These are phyloP conservation scores for Sechiopsis laciniata DNA, from an alignment of 306 rosid species.

Conservation along the genomic window DNA sequence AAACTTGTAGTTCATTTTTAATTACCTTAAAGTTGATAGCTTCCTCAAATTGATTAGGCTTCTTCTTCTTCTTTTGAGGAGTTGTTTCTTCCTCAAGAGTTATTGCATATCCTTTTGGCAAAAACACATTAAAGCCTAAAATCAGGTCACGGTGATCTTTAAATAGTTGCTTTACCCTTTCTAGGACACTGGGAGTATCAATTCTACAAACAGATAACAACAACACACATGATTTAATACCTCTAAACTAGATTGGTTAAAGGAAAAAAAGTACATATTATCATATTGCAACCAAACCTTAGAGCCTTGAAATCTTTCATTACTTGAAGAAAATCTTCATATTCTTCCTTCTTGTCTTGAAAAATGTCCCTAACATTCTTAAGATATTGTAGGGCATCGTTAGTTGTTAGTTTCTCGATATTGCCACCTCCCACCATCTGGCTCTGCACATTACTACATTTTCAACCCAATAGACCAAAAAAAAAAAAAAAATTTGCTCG, in stretches of 20 bases:
- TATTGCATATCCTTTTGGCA: conserved; percentile 96
- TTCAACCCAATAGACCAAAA: conserved; percentile 12
- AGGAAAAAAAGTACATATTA: not conserved
- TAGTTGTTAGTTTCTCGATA: conserved; percentile 74
- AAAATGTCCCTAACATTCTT: conserved; percentile 91
- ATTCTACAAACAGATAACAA: conserved; percentile 50
- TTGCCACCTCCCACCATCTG: conserved; percentile 56
- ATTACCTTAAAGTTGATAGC: conserved; percentile 93
- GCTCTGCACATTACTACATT: conserved; percentile 72
- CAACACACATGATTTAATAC: conserved; percentile 18
- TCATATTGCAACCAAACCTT: conserved; percentile 40
- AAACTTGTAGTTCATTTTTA: not conserved
- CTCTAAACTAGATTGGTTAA: conserved; percentile 12
- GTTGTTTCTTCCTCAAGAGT: conserved; percentile 71
- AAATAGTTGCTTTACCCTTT: conserved; percentile 87
- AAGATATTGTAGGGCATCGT: conserved; percentile 82
- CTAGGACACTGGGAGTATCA: conserved; percentile 84
- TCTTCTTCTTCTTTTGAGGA: conserved; percentile 68
- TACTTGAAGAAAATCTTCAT: conserved; percentile 89
- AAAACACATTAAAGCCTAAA: conserved; percentile 88
- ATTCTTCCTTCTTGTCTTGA: conserved; percentile 74
- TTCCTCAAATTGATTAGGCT: conserved; percentile 79
- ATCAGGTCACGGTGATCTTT: conserved; percentile 86
- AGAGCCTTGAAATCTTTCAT: conserved; percentile 99
- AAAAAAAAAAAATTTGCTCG: no score